phyloP scores from a whole-genome alignment of 352 stramenopile genomes.

The Pythium pyrilobum region DNA sequence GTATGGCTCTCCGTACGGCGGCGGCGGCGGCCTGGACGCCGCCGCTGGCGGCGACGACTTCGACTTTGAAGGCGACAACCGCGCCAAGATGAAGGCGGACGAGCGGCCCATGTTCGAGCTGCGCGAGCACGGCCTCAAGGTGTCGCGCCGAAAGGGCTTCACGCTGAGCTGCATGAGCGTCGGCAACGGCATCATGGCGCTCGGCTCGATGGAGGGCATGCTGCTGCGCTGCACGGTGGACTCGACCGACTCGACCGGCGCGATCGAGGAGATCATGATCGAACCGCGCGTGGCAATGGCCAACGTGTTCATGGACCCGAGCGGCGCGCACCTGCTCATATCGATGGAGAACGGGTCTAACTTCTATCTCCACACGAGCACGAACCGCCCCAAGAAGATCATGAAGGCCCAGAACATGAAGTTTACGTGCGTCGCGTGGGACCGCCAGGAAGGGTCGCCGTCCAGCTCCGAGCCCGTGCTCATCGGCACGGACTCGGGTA shows the following conservation, averaged over 20 bases:
- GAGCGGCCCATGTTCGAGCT: slow-evolving; percentile 85
- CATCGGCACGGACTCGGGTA: slow-evolving; percentile 73
- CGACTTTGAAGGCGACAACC: slow-evolving; percentile 66
- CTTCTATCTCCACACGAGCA: slow-evolving; percentile 76
- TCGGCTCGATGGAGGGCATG: slow-evolving; percentile 79
- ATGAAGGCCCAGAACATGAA: slow-evolving; percentile 76
- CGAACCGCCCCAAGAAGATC: slow-evolving; percentile 80
- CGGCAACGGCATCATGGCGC: slow-evolving; percentile 74
- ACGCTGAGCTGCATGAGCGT: slow-evolving; percentile 78
- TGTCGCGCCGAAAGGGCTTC: slow-evolving; percentile 80
- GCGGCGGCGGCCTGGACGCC: slow-evolving; percentile 6
- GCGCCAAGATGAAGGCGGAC: slow-evolving; percentile 43
- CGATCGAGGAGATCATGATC: slow-evolving; percentile 87
- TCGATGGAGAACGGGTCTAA: slow-evolving; percentile 88
- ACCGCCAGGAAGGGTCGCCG: slow-evolving; percentile 63
- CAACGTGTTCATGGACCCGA: slow-evolving; percentile 80
- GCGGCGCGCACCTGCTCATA: slow-evolving; percentile 69
- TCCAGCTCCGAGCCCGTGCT: slow-evolving; percentile 61
- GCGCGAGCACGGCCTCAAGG: slow-evolving; percentile 81
- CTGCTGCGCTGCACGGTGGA: slow-evolving; percentile 76
- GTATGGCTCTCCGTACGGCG: slow-evolving; percentile 38
- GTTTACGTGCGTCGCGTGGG: slow-evolving; percentile 80
- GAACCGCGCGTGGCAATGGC: slow-evolving; percentile 80
- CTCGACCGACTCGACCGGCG: slow-evolving; percentile 61
- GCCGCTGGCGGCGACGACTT: slow-evolving; percentile 67